Evolutionary conservation across 177 flowering plant species (phyloP).

Genomic region (Vitis hybrid): DNA sequence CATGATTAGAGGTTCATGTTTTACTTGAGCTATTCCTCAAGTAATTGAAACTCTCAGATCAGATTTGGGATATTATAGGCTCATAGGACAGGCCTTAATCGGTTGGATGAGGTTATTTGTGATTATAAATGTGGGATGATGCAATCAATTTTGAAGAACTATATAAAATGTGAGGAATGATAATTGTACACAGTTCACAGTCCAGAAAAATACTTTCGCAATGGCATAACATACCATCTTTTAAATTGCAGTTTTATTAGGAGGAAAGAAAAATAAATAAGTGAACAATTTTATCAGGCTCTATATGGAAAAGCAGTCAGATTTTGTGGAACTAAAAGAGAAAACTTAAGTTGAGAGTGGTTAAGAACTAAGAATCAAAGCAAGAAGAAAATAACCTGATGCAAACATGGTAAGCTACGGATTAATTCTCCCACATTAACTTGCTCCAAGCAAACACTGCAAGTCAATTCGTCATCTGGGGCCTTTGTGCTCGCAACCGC

Average conservation of each 20-base stretch:
- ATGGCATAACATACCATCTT: neutral
- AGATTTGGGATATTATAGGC: too few species aligned
- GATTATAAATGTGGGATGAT: too few species aligned
- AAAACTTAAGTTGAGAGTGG: neutral
- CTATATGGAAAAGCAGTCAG: neutral
- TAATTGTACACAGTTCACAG: neutral
- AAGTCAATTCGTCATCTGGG: conserved; percentile 72
- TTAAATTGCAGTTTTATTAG: neutral
- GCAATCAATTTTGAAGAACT: too few species aligned
- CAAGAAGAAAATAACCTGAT: conserved; percentile 56
- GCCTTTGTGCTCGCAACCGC: conserved; percentile 36
- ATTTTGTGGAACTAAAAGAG: neutral
- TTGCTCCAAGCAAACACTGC: conserved; percentile 95
- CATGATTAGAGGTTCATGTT: too few species aligned
- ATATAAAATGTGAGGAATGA: too few species aligned
- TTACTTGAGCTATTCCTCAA: too few species aligned
- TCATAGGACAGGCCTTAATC: too few species aligned
- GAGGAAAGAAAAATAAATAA: neutral
- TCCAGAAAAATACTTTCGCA: neutral
- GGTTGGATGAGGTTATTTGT: too few species aligned
- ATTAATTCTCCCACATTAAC: conserved; percentile 72
- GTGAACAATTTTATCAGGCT: neutral
- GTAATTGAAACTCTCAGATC: too few species aligned
- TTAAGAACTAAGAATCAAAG: neutral
- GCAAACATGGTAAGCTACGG: conserved; percentile 90